Evolutionary conservation across 306 rosid species (phyloP), one percentile per base, ranked within the genome.

Genomic region (Vicia sativa): DNA sequence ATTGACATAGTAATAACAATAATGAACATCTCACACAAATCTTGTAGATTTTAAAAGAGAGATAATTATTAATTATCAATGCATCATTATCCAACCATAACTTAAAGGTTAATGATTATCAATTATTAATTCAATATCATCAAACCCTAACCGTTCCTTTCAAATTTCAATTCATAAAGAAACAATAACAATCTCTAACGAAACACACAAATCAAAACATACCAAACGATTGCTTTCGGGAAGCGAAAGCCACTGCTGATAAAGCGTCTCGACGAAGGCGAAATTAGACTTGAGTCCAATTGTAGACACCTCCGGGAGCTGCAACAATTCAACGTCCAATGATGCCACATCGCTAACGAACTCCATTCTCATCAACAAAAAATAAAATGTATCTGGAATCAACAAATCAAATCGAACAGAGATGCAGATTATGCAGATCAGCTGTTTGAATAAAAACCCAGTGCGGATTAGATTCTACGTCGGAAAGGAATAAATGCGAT

Each of bases 171-270:
- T 11, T 45, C 11, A 38, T 35, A 55, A 42, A 18, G 31, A 37
- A 37, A 41, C 13, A 46, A 46, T 18, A 10, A 70, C 49, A 44
- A 63, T 37, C 14, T 28, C 0, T n/a, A n/a, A n/a, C n/a, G n/a
- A n/a, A n/a, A n/a, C n/a, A n/a, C n/a, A n/a, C n/a, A n/a, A n/a
- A n/a, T n/a, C n/a, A n/a, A 81, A 65, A 37, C 64, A 38, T 93
- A 95, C 99, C 96, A 88, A 75, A n/a, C 96, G 97, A 77, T 87
- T 85, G 70, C 82, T 85, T 35, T 82, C 90, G 0, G 96, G 95
- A 39, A 91, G 95, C 71, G 97, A 84, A n/a, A 95, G 92, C 99
- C 99, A 95, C 76, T 88, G 90, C 71, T 90, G 95, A 70, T 87
- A 95, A 50, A 95, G 92, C 77, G 83, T 82, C 78, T 91, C 87